Evolutionary conservation across 495 filamentous ascomycete species (phyloP), one percentile per base, ranked within the genome.

Genomic region (Cercophora scortea): DNA sequence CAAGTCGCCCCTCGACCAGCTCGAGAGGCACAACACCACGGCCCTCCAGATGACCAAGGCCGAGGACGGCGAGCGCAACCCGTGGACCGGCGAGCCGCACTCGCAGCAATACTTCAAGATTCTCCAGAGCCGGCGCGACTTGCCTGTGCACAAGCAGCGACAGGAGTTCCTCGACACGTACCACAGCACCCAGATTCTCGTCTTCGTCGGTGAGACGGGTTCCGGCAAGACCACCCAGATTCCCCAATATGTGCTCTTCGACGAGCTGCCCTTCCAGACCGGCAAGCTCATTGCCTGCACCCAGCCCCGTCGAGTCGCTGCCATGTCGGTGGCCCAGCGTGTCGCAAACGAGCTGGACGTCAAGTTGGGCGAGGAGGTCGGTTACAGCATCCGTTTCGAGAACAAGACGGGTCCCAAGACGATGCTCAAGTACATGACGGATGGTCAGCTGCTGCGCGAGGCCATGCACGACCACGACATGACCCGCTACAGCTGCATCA

Each of bases 201-300:
- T 99, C 61, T 95, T 99, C 61, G 94, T 99, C 53, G 94, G 94
- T 73, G 93, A 98, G 76, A 98, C 93, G 3, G 93, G 93, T 84
- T 98, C 93, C 58, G 93, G 93, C 69, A 98, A 98, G 71, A 98
- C 93, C 0, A 98, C 93, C 0, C 94, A 99, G 71, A 97, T 99
- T 50, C 94, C 94, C 0, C 94, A 99, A 66, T 99, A 95, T 66
- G 89, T 99, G 52, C 79, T 96, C 12, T 96, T 86, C 76, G 94
- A 99, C 73, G 94, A 99, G 71, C 80, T 94, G 18, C 93, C 94
- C 6, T 88, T 96, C 56, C 76, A 80, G 35, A 80, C 86, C 59
- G 70, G 74, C 46, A 96, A 95, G 73, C 81, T 95, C 70, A 85
- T 99, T 38, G 93, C 93, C 50, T 99, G 93, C 80, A 99, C 93